Conservation (phyloP, 176 grass and related monocot species). For the Microstegium vimineum region DNA sequence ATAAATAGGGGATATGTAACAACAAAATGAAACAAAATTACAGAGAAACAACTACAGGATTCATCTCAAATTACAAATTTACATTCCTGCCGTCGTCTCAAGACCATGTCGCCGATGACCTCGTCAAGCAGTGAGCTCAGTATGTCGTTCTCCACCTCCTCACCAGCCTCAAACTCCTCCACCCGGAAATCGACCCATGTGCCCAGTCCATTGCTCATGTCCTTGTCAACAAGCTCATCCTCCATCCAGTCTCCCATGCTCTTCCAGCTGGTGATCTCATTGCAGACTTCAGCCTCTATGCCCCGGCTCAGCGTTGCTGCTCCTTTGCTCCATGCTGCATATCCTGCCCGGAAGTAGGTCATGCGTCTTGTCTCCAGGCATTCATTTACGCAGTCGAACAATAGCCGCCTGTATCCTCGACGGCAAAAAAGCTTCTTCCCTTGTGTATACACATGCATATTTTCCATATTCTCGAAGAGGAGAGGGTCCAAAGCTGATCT, state of each 20-base stretch:
- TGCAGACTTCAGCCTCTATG: conserved; percentile 39
- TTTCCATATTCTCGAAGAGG: conserved; percentile 48
- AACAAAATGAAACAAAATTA: conserved; percentile 29
- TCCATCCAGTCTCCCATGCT: conserved; percentile 58
- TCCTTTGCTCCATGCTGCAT: conserved; percentile 73
- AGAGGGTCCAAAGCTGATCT: conserved; percentile 38
- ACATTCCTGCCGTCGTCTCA: conserved; percentile 24
- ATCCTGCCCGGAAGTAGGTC: conserved; percentile 65
- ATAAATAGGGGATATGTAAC: conserved; percentile 34
- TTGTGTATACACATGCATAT: conserved; percentile 19
- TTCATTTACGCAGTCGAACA: conserved; percentile 66
- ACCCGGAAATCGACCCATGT: conserved; percentile 66
- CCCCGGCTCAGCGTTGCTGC: conserved; percentile 24
- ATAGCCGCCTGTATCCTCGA: conserved; percentile 33
- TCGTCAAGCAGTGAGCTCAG: conserved; percentile 67
- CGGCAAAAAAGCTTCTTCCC: conserved; percentile 28
- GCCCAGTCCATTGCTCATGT: conserved; percentile 69
- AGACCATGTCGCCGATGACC: conserved; percentile 52
- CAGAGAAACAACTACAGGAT: conserved; percentile 14
- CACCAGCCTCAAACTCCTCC: conserved; percentile 53
- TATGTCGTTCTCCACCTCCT: conserved; percentile 52
- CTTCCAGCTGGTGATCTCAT: conserved; percentile 58
- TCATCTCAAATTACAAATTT: conserved; percentile 38
- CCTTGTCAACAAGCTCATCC: conserved; percentile 74
- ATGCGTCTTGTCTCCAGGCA: conserved; percentile 50